Conservation (phyloP, 1,284 basidiomycete species). For the Abortiporus biennis region DNA sequence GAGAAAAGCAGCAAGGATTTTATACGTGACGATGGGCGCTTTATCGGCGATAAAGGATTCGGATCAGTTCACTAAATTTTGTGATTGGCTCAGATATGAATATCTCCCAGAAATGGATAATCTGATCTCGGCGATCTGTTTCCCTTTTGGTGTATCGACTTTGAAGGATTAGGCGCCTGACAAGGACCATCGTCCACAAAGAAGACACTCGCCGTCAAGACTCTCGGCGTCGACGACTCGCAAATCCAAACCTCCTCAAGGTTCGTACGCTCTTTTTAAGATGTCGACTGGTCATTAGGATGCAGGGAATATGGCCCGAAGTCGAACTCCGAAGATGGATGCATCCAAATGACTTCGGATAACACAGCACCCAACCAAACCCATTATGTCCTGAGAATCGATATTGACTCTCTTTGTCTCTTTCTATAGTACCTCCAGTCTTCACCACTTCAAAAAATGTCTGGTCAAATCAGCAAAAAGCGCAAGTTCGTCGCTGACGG, state of each 20-base stretch:
- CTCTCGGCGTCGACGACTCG: slow-evolving; percentile 11
- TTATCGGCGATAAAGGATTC: neutral
- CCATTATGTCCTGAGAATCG: too few relatives aligned
- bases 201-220: slow-evolving; percentile 11
- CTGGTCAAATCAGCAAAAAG: slow-evolving; percentile 90
- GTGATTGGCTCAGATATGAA: neutral
- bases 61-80: neutral
- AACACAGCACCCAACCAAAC: slow-evolving; percentile 8
- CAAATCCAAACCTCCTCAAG: slow-evolving; percentile 15
- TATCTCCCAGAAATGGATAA: too few relatives aligned
- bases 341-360: slow-evolving; percentile 13
- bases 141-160: too few relatives aligned
- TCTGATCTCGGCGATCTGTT: too few relatives aligned
- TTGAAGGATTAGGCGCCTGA: too few relatives aligned
- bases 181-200: too few relatives aligned
- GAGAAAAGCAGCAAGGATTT: neutral
- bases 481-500: slow-evolving; percentile 98
- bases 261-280: slow-evolving; percentile 13
- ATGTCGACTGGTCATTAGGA: neutral
- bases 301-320: neutral
- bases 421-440: too few relatives aligned
- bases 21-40: neutral
- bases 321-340: slow-evolving; percentile 18
- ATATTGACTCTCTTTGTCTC: too few relatives aligned
- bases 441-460: slow-evolving; percentile 56